Evolutionary conservation across 768 basidiomycete species (phyloP).

Genomic region (Tricholomella constricta): DNA sequence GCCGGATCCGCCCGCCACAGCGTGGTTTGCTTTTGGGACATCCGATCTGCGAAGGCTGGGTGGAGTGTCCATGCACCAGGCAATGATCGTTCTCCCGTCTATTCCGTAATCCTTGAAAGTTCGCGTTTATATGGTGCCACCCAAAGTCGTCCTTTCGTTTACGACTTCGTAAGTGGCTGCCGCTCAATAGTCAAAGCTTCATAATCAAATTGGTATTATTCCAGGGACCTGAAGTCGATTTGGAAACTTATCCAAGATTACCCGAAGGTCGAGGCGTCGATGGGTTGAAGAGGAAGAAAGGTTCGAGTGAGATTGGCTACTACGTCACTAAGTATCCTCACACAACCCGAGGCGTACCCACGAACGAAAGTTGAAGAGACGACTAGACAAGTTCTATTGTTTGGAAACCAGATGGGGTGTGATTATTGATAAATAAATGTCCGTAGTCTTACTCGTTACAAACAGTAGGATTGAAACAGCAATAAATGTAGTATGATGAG

Average conservation of each 20-base stretch:
- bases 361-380: constrained; percentile 6
- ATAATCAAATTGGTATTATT: constrained; percentile 7
- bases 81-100: constrained; percentile 79
- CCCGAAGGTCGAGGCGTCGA: constrained; percentile 26
- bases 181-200: neutral
- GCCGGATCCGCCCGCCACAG: constrained; percentile 79
- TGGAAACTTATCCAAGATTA: constrained; percentile 51
- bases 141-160: constrained; percentile 74
- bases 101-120: constrained; percentile 71
- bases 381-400: neutral
- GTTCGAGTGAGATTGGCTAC: constrained; percentile 44
- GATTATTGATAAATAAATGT: constrained; percentile 19
- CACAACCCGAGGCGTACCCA: constrained; percentile 2
- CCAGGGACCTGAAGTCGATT: constrained; percentile 59
- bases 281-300: constrained; percentile 32
- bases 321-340: constrained; percentile 49
- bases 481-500: constrained; percentile 20
- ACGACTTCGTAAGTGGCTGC: constrained; percentile 60
- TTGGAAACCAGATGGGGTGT: constrained; percentile 5
- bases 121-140: constrained; percentile 80
- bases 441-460: constrained; percentile 20
- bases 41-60: constrained; percentile 59
- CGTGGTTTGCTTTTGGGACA: constrained; percentile 82
- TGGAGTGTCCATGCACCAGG: constrained; percentile 84
- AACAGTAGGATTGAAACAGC: constrained; percentile 20